Evolutionary conservation across 129 eudicot species (phyloP), one percentile per base, ranked within the genome.

Genomic region (Erigeron canadensis): DNA sequence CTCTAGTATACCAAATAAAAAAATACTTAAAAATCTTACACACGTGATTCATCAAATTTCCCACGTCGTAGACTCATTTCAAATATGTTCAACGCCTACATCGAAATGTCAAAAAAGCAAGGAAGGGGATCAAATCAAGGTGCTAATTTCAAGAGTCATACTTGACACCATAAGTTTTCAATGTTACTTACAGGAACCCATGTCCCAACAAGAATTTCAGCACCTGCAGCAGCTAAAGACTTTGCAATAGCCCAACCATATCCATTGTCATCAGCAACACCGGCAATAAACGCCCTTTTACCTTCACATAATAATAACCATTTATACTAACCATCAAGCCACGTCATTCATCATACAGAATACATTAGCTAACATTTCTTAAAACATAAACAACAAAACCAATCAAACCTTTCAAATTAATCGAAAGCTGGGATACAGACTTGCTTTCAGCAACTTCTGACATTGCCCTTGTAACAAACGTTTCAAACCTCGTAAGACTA

Each of bases 221-320:
- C 98, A 80, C 98, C 98, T 28, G 98, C 98, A 54, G 98, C 96
- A 72, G 96, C 96, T 23, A 92, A 86, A 53, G 98, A 89, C 67
- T 86, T 92, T 48, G 98, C 96, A 42, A 92, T 89, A 23, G 98
- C 98, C 98, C 98, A 92, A 72, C 98, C 98, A 74, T 92, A 92
- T 77, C 98, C 98, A 73, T 92, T 92, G 81, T 92, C 98, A 87
- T 92, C 98, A 77, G 98, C 98, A 70, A 92, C 85, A 41, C 98
- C 98, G 71, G 98, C 96, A 65, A 93, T 85, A 72, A 93, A 93
- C 10, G 96, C 98, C 78, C 96, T 84, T 81, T 93, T 93, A 71
- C 98, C 98, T 92, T 53, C 73, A 75, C 75, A 64, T 41, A 22
- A 28, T 28, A 28, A 28, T 28, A 28, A 28, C 34, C 34, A 28